These are phyloP conservation scores for Mycena polygramma DNA, from an alignment of 768 basidiomycete species.

Conservation along the genomic window DNA sequence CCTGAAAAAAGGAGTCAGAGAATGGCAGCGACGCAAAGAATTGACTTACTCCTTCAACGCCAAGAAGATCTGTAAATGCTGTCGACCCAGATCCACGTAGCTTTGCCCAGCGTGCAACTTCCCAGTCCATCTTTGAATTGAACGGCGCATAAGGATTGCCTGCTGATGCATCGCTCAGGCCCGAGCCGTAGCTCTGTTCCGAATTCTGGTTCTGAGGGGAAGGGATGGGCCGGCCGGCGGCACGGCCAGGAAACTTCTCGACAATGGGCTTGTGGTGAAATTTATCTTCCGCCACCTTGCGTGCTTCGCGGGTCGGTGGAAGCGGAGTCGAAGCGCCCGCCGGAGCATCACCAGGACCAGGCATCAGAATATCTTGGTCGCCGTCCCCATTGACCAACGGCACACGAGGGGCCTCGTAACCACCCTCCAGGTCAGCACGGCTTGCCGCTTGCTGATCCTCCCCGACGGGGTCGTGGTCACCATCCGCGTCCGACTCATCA, in stretches of 20 bases:
- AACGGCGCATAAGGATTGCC: background rate
- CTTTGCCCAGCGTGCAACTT: background rate
- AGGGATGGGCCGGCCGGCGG: background rate
- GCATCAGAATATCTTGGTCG: background rate
- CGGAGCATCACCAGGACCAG: background rate
- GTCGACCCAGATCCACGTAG: background rate
- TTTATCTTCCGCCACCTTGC: background rate
- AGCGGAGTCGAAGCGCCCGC: too few relatives aligned
- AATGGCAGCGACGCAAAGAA: too few relatives aligned
- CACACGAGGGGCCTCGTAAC: background rate
- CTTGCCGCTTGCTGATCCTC: background rate
- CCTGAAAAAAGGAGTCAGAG: background rate
- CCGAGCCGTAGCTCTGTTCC: background rate
- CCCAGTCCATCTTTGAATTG: constrained; percentile 2
- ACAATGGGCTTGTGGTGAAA: constrained; percentile 10
- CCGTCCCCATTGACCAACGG: too few relatives aligned
- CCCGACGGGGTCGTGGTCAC: background rate
- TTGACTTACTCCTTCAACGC: background rate
- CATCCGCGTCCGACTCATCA: background rate
- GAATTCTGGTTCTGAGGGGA: background rate
- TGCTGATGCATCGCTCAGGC: background rate
- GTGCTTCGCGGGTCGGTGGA: background rate
- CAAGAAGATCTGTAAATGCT: background rate
- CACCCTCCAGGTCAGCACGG: background rate
- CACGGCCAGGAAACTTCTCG: background rate